phyloP scores from a whole-genome alignment of 2,329 filamentous ascomycete species.

The Verticillium nubilum region DNA sequence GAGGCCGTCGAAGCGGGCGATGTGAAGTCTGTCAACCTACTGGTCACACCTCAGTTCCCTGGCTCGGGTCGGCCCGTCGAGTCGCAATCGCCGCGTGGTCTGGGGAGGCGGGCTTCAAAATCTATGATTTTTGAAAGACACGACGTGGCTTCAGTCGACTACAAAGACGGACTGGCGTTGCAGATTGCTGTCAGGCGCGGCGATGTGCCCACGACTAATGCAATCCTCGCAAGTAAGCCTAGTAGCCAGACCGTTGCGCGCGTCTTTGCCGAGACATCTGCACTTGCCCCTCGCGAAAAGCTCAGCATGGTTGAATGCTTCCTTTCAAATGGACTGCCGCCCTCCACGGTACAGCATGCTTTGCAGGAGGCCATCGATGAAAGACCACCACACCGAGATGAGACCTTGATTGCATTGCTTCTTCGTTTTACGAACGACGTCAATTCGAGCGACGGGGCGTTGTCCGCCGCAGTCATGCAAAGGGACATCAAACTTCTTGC shows the following conservation, averaged over 20 bases:
- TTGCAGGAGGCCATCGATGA: constrained; percentile 49
- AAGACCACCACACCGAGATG: constrained; percentile 39
- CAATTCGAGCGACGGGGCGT: constrained; percentile 46
- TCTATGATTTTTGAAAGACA: constrained; percentile 34
- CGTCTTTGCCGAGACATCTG: constrained; percentile 42
- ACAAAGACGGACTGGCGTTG: constrained; percentile 46
- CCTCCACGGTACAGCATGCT: constrained; percentile 39
- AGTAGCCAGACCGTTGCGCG: constrained; percentile 39
- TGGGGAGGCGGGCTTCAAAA: constrained; percentile 13
- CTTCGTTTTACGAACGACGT: constrained; percentile 47
- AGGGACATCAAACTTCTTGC: constrained; percentile 40
- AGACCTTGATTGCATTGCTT: constrained; percentile 45
- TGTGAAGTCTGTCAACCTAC: constrained; percentile 37
- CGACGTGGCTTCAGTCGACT: constrained; percentile 45
- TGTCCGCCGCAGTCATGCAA: constrained; percentile 41
- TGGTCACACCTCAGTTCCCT: constrained; percentile 43
- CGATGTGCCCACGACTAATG: constrained; percentile 36
- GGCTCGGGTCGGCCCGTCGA: constrained; percentile 17
- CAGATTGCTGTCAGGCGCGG: constrained; percentile 40
- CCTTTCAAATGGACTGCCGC: constrained; percentile 40
- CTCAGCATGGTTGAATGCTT: constrained; percentile 46
- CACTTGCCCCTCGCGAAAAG: constrained; percentile 34
- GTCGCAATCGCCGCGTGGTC: neutral
- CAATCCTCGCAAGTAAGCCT: constrained; percentile 41
- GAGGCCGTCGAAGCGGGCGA: constrained; percentile 44